These are phyloP conservation scores for Aspergillus candidus DNA, from an alignment of 2,329 filamentous ascomycete species.

Conservation along the genomic window DNA sequence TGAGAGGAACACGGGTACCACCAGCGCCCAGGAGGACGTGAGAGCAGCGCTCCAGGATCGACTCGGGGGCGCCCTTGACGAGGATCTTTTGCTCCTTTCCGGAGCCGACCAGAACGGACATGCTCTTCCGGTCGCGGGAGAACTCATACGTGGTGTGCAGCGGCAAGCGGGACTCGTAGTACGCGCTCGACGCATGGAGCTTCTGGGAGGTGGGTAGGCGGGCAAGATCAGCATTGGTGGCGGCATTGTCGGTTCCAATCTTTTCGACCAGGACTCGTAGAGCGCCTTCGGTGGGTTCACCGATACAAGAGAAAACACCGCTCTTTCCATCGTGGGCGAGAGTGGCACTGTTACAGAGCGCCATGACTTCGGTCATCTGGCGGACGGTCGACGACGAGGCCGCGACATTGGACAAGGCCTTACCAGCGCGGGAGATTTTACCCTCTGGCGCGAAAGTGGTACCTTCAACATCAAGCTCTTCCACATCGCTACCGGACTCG, in stretches of 20 bases:
- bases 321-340: slow-evolving; percentile 75
- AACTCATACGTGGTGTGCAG: slow-evolving; percentile 90
- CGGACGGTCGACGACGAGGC: slow-evolving; percentile 68
- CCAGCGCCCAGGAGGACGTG: slow-evolving; percentile 70
- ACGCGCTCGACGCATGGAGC: slow-evolving; percentile 74
- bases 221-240: slow-evolving; percentile 49
- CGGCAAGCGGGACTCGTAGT: slow-evolving; percentile 70
- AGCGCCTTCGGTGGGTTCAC: slow-evolving; percentile 92
- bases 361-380: slow-evolving; percentile 65
- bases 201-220: slow-evolving; percentile 51
- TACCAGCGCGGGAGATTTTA: slow-evolving; percentile 62
- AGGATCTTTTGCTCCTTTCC: slow-evolving; percentile 70
- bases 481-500: slow-evolving; percentile 64
- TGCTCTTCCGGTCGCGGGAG: slow-evolving; percentile 95
- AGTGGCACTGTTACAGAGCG: slow-evolving; percentile 82
- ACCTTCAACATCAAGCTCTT: slow-evolving; percentile 84
- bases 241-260: slow-evolving; percentile 71
- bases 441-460: slow-evolving; percentile 87
- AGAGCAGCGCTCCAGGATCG: slow-evolving; percentile 86
- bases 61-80: slow-evolving; percentile 94
- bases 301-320: slow-evolving; percentile 71
- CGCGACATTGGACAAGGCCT: slow-evolving; percentile 61
- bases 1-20: slow-evolving; percentile 70
- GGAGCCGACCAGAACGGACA: slow-evolving; percentile 84
- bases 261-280: slow-evolving; percentile 89